Evolutionary conservation across 257 asterid species (phyloP).

Genomic region (Solanum medicagineum): DNA sequence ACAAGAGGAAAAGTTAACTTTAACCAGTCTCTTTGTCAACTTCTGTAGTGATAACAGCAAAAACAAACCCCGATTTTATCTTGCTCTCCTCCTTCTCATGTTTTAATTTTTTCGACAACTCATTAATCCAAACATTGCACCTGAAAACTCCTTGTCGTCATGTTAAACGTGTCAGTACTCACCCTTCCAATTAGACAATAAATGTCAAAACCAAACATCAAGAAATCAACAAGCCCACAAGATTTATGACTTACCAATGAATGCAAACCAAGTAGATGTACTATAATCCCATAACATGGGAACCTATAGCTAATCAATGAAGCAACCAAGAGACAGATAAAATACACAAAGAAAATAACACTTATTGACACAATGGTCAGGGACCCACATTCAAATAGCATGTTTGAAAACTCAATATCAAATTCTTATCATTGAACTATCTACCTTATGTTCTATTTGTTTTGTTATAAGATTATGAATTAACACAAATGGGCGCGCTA

Average conservation of each 20-base stretch:
- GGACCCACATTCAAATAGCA: neutral
- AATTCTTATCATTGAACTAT: neutral
- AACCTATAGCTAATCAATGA: slow-evolving; percentile 16
- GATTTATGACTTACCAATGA: neutral
- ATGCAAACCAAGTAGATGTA: slow-evolving; percentile 2
- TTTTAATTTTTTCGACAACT: slow-evolving; percentile 13
- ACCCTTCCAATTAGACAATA: neutral
- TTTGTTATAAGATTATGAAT: neutral
- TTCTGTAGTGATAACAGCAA: slow-evolving; percentile 64
- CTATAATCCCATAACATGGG: slow-evolving; percentile 8
- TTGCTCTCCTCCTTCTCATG: slow-evolving; percentile 27
- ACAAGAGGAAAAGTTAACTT: neutral
- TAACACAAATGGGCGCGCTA: neutral
- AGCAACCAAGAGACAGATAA: slow-evolving; percentile 59
- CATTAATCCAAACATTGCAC: neutral
- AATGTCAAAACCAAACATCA: neutral
- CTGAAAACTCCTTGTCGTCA: neutral
- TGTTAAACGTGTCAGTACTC: neutral
- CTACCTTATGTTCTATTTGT: neutral
- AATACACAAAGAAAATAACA: slow-evolving; percentile 27
- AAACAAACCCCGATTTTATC: slow-evolving; percentile 45
- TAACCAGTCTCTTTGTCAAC: slow-evolving; percentile 42
- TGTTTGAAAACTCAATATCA: neutral
- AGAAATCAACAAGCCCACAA: slow-evolving; percentile 6
- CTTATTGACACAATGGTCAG: neutral